A percentile compares a stretch with the other conserved stretches of the same genome.
Conservation (phyloP, 176 grass and related monocot species). For the Guadua angustifolia region DNA sequence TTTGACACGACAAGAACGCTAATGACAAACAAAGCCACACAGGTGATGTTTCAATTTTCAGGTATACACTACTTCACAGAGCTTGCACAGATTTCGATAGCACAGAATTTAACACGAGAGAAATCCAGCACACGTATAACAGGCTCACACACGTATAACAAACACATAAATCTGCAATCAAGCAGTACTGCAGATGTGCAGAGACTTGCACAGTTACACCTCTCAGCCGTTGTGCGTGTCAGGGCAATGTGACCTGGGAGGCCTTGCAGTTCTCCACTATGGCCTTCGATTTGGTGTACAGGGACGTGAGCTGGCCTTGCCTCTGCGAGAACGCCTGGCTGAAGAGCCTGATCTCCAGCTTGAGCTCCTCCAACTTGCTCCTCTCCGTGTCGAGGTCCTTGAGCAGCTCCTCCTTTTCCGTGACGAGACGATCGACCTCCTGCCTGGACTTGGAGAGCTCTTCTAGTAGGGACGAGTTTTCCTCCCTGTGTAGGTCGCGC, state of each 20-base stretch:
- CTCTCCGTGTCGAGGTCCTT: slow-evolving; percentile 53
- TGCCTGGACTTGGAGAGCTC: slow-evolving; percentile 50
- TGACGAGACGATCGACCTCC: slow-evolving; percentile 31
- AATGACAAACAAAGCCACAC: neutral
- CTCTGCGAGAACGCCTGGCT: slow-evolving; percentile 57
- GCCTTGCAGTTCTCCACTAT: slow-evolving; percentile 70
- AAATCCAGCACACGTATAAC: slow-evolving; percentile 12
- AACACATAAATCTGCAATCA: slow-evolving; percentile 24
- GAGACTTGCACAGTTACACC: neutral
- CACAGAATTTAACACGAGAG: neutral
- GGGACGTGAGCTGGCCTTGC: slow-evolving; percentile 63
- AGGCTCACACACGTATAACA: neutral
- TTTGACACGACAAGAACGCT: slow-evolving; percentile 7
- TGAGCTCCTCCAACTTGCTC: slow-evolving; percentile 62
- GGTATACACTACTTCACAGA: slow-evolving; percentile 10
- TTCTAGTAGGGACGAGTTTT: slow-evolving; percentile 55
- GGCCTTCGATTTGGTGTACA: slow-evolving; percentile 78
- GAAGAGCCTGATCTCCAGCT: slow-evolving; percentile 69
- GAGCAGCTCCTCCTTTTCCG: slow-evolving; percentile 54
- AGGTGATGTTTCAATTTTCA: neutral
- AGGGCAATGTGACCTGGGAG: slow-evolving; percentile 45
- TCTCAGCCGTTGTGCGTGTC: slow-evolving; percentile 23
- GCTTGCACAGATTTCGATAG: neutral
- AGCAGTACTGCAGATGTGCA: slow-evolving; percentile 1
- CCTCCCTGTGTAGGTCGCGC: slow-evolving; percentile 39